These are phyloP conservation scores for Ogataea chonburiensis DNA, from an alignment of 805 yeast species.

Conservation along the genomic window DNA sequence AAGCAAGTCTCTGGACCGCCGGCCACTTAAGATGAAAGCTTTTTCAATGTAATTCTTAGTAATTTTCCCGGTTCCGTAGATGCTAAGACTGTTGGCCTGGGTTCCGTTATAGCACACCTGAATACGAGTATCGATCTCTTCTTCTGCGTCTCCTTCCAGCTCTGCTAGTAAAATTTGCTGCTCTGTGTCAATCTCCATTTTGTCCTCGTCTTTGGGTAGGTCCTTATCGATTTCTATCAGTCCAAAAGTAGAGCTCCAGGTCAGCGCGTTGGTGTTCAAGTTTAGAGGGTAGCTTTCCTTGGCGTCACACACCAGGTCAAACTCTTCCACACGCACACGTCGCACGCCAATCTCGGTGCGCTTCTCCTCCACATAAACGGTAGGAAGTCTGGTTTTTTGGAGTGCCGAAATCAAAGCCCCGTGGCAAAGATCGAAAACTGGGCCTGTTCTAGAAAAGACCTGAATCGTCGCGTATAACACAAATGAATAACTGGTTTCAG, in stretches of 20 bases:
- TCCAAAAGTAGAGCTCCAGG: conserved; percentile 59
- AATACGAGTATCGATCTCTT: conserved; percentile 56
- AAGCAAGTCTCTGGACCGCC: conserved; percentile 43
- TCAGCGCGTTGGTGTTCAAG: conserved; percentile 39
- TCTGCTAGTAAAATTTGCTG: conserved; percentile 59
- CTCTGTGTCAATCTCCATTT: conserved; percentile 30
- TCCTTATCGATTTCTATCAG: conserved; percentile 37
- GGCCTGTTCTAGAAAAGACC: conserved; percentile 80
- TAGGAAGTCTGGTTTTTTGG: conserved; percentile 58
- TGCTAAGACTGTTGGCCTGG: conserved; percentile 43
- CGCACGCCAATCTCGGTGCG: conserved; percentile 39
- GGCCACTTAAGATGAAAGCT: conserved; percentile 47
- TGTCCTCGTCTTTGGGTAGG: conserved; percentile 38
- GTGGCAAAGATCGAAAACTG: conserved; percentile 76
- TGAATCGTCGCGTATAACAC: conserved; percentile 72
- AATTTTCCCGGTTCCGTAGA: conserved; percentile 50
- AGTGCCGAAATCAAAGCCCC: conserved; percentile 65
- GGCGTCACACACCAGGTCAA: conserved; percentile 58
- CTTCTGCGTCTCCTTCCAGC: conserved; percentile 84
- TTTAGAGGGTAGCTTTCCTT: conserved; percentile 37
- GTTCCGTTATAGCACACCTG: conserved; percentile 38
- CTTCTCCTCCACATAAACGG: conserved; percentile 64
- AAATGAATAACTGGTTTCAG: conserved; percentile 49
- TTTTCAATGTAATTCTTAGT: conserved; percentile 45
- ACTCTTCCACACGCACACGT: conserved; percentile 42